Conservation (phyloP, 176 grass and related monocot genomes). For the Sorghum bicolor region Sorghum_bicolor_NCBIv3 NC_012870.2:16892501-16893000, state of each 20-base stretch:
- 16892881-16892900: background rate
- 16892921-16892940: conserved; percentile 4
- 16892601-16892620: too few species aligned
- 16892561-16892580: too few species aligned
- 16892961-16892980: background rate
- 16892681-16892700: background rate
- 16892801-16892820: conserved; percentile 1
- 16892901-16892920: background rate
- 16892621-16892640: too few species aligned
- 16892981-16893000: background rate
- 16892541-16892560: too few species aligned
- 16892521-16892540: too few species aligned
- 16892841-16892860: conserved; percentile 1
- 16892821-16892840: background rate
- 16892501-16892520: too few species aligned
- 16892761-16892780: background rate
- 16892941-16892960: conserved; percentile 17
- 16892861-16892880: background rate
- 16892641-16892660: background rate
- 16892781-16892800: background rate
- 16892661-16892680: background rate
- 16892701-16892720: conserved; percentile 6
- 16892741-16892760: conserved; percentile 10
- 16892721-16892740: background rate
- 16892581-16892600: too few species aligned